Evolutionary conservation across 2,329 filamentous ascomycete species (phyloP).

Genomic region (Aaosphaeria arxii): DNA sequence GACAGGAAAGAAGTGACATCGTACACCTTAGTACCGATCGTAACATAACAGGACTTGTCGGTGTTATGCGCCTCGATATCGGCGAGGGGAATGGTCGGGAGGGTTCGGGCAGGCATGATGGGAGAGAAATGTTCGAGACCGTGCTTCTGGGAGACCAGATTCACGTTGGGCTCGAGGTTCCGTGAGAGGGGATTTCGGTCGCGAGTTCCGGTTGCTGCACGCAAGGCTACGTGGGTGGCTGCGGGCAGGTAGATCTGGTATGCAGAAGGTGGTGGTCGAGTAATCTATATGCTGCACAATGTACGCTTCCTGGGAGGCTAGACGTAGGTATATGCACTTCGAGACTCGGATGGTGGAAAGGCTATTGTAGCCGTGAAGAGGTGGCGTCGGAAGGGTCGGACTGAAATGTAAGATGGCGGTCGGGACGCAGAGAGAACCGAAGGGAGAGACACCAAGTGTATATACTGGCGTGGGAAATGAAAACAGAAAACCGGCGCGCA

Average conservation of each 20-base stretch:
- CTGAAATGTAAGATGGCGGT: too few relatives aligned
- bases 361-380: too few relatives aligned
- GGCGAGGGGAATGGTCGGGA: conserved; percentile 77
- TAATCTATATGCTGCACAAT: background rate
- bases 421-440: too few relatives aligned
- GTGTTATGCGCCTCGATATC: conserved; percentile 82
- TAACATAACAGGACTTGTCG: conserved; percentile 86
- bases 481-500: too few relatives aligned
- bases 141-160: too few relatives aligned
- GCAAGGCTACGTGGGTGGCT: background rate
- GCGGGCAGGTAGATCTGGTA: background rate
- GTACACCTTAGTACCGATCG: conserved; percentile 84
- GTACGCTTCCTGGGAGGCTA: background rate
- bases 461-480: too few relatives aligned
- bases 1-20: conserved; percentile 90
- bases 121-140: background rate
- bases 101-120: conserved; percentile 72
- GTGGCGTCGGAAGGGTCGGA: too few relatives aligned
- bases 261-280: background rate
- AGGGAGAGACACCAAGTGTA: too few relatives aligned
- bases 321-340: too few relatives aligned
- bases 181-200: conserved; percentile 1
- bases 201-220: conserved; percentile 4
- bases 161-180: too few relatives aligned
- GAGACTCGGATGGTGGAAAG: too few relatives aligned